These are phyloP conservation scores for Pilobolus umbonatus DNA, from an alignment of 192 early-diverging fungal genomes.

Conservation along the genomic window DNA sequence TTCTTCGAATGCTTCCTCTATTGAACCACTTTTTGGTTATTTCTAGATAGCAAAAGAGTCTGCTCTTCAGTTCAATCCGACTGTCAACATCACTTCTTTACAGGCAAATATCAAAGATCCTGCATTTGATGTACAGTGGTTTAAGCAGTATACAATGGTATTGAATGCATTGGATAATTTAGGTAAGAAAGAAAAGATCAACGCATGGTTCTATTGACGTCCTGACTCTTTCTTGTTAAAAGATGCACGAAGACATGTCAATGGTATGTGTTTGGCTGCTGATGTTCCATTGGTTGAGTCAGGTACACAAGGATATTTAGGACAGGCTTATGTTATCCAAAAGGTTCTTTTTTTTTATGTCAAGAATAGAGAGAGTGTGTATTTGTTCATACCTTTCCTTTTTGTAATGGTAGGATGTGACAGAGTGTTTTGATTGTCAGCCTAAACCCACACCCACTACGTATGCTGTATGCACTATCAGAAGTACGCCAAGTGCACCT, in stretches of 20 bases:
- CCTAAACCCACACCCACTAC: constrained; percentile 83
- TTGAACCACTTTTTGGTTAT: neutral
- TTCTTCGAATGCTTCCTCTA: neutral
- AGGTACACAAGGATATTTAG: constrained; percentile 91
- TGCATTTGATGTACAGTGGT: constrained; percentile 85
- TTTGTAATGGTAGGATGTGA: constrained; percentile 32
- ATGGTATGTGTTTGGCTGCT: constrained; percentile 91
- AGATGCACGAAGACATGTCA: constrained; percentile 93
- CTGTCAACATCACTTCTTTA: constrained; percentile 65
- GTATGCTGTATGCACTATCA: constrained; percentile 95
- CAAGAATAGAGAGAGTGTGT: neutral
- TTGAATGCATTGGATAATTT: constrained; percentile 97
- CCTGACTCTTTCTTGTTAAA: neutral
- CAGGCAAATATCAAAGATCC: constrained; percentile 89
- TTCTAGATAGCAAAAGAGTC: constrained; percentile 73
- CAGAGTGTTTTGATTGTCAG: constrained; percentile 94
- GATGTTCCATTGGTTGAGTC: constrained; percentile 92
- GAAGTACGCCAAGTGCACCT: constrained; percentile 88
- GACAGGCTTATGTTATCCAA: constrained; percentile 85
- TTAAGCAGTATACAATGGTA: constrained; percentile 82
- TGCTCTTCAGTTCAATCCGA: constrained; percentile 82
- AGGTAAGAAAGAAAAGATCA: constrained; percentile 40
- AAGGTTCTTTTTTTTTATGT: too few relatives aligned
- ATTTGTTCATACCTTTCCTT: neutral
- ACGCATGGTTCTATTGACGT: neutral